Base-by-base conservation (phyloP, 805 yeast species). In the Myxozyma geophila region DNA sequence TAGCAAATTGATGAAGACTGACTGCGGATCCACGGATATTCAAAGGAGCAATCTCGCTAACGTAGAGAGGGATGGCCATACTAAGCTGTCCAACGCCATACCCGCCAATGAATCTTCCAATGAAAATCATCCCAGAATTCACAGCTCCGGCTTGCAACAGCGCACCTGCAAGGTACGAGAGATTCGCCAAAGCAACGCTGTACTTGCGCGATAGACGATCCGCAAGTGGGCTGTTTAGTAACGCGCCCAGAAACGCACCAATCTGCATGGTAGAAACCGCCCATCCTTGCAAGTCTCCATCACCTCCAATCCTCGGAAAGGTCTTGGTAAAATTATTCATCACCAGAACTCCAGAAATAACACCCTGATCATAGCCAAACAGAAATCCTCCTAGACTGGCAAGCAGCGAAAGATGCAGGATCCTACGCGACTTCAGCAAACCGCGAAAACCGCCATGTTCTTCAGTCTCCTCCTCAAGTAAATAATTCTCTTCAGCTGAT, bases 71-170 rank as follows among this genome's bases (percentile, higher is more conserved):
- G 0, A 83, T 82, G 62, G 81, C 73, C 72, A 80, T 79, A 2
- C 85, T 78, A 52, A 83, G 76, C 21, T 81, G 80, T 2, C 87
- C 88, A 54, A 82, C 81, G 33, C 85, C 85, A 8, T 84, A 51
- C 7, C 87, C 87, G 33, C 83, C 77, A 50, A 83, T 70, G 50
- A 81, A 81, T 67, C 87, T 76, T 12, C 87, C 87, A 1, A 83
- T 81, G 64, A 82, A 81, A 58, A 70, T 62, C 52, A 71, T 58
- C 13, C 67, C 61, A 15, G 60, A 46, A 39, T 60, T 57, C 17
- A 57, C 21, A 44, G 66, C 52, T 46, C 60, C 60, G 58, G 73
- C 58, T 60, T 70, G 62, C 28, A 59, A 41, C 50, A 50, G 19
- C n/a, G 63, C 36, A 12, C 70, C 70, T 19, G 63, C 23, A 10